Conservation (phyloP, 116 monocot genomes). For the Papilionanthe hybrid region DNA sequence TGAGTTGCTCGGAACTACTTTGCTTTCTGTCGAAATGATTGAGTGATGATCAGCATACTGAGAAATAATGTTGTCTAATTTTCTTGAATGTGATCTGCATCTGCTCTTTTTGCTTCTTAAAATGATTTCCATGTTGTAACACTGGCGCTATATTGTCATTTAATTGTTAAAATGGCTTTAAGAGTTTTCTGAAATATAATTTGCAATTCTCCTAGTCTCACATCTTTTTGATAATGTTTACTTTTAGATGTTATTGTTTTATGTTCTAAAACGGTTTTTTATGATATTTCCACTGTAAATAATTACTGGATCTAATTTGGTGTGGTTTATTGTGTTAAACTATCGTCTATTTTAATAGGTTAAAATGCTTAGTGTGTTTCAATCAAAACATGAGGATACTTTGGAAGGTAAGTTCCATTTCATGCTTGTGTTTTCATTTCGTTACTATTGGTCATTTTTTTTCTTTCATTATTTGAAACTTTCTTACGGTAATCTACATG, state of each 20-base stretch:
- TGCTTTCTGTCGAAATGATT: too few species aligned
- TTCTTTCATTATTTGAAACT: not conserved
- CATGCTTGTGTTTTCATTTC: not conserved
- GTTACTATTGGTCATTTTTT: not conserved
- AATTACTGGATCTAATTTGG: not conserved
- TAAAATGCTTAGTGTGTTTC: constrained; percentile 57
- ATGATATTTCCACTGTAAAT: not conserved
- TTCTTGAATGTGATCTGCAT: not conserved
- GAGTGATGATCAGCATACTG: too few species aligned
- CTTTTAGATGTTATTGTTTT: not conserved
- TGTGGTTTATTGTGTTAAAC: not conserved
- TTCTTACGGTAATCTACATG: not conserved
- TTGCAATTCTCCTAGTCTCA: not conserved
- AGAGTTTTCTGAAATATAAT: not conserved
- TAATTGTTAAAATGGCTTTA: not conserved
- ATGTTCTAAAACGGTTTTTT: not conserved
- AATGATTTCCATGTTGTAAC: not conserved
- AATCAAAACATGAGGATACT: constrained; percentile 33
- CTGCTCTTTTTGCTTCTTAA: not conserved
- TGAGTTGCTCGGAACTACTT: too few species aligned
- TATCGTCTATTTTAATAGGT: constrained; percentile 34
- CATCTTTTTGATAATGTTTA: not conserved
- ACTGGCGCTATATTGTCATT: not conserved
- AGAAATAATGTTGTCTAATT: not conserved
- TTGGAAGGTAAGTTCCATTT: constrained; percentile 41